phyloP scores from a whole-genome alignment of 1,139 yeast species.

The Sugiyamaella castrensis region DNA sequence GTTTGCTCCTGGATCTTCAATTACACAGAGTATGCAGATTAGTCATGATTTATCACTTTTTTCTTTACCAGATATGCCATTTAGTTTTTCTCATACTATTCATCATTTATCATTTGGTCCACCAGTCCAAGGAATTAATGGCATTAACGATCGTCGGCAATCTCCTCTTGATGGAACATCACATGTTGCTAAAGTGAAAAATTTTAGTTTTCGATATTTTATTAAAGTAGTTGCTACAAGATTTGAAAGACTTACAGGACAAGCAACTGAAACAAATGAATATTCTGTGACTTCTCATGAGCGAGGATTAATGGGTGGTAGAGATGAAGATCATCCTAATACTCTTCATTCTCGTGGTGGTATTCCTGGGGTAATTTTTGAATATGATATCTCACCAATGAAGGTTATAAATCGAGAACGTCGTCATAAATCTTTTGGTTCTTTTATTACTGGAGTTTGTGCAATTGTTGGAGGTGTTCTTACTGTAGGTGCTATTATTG shows the following conservation, averaged over 20 bases:
- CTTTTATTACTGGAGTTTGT: constrained; percentile 78
- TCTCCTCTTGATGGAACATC: constrained; percentile 63
- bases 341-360: constrained; percentile 86
- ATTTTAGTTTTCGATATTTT: constrained; percentile 71
- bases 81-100: constrained; percentile 63
- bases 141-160: constrained; percentile 3
- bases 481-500: constrained; percentile 87
- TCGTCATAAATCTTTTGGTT: constrained; percentile 77
- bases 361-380: constrained; percentile 81
- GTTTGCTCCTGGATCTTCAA: constrained; percentile 88
- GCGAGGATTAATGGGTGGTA: constrained; percentile 79
- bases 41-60: constrained; percentile 81
- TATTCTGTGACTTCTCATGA: constrained; percentile 89
- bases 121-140: constrained; percentile 45
- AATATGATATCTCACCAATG: constrained; percentile 90
- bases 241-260: constrained; percentile 60
- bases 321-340: constrained; percentile 86
- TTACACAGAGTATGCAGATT: constrained; percentile 55
- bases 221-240: constrained; percentile 90
- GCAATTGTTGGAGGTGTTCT: constrained; percentile 91
- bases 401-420: constrained; percentile 85
- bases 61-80: constrained; percentile 51
- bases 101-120: constrained; percentile 84
- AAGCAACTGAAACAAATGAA: constrained; percentile 76
- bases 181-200: constrained; percentile 47